A percentile compares a stretch with the other conserved stretches of the same genome.
Conservation (phyloP, 129 eudicot species). For the Flaveria brownii region DNA sequence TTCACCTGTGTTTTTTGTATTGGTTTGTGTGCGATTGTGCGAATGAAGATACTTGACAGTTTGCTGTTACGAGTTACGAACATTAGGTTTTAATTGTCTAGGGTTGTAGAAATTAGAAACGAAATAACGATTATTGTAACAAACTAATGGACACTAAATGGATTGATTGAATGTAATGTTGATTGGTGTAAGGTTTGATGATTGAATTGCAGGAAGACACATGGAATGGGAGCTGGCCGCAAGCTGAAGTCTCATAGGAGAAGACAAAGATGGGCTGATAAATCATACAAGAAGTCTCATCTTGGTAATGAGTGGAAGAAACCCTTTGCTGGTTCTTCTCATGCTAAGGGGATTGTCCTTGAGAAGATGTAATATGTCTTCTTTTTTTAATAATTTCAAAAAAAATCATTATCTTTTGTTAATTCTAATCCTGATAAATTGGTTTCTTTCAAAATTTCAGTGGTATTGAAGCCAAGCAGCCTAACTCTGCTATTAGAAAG, state of each 20-base stretch:
- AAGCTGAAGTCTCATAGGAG: conserved; percentile 58
- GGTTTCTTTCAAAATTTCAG: conserved; percentile 11
- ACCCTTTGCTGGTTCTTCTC: conserved; percentile 66
- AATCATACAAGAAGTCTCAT: conserved; percentile 61
- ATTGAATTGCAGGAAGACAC: conserved; percentile 39
- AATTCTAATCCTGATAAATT: neutral
- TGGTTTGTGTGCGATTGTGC: neutral
- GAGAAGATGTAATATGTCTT: conserved; percentile 48
- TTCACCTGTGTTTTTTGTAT: neutral
- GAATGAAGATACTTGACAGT: neutral
- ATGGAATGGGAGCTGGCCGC: conserved; percentile 72
- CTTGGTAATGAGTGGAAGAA: conserved; percentile 68
- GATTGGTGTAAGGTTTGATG: neutral
- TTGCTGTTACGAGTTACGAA: neutral
- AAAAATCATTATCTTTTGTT: neutral
- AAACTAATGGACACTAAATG: neutral
- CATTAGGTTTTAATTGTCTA: neutral
- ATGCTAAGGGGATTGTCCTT: conserved; percentile 60
- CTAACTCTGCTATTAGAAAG: conserved; percentile 63
- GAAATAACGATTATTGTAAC: neutral
- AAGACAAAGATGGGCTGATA: conserved; percentile 64
- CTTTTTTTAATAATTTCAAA: neutral
- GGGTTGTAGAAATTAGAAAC: too few relatives aligned
- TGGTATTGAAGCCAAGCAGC: conserved; percentile 62
- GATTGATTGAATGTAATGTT: neutral